Base-by-base conservation (phyloP, 2,329 filamentous ascomycete genomes). In the Helotiales sp. region DNA sequence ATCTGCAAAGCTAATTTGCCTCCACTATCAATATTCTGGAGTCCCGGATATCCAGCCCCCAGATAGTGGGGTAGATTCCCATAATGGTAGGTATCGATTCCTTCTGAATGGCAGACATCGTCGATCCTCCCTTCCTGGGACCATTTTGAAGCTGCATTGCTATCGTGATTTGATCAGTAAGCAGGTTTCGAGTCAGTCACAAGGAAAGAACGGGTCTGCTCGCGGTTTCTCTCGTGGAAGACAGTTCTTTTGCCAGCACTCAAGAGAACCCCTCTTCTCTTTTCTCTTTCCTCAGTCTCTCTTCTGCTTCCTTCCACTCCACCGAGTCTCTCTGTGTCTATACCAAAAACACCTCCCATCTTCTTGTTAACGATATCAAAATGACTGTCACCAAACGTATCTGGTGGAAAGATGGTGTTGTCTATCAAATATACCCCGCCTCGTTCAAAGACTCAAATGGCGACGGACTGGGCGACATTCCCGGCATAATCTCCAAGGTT, bases 381-480 rank as follows among this genome's bases (percentile, higher is more conserved):
- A 63, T 63, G 59, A 58, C 59, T 4, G 50, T 59, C 33, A 29
- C 54, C 15, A 17, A 57, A 34, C 49, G 57, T 24, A 53, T 54
- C 17, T 84, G 81, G 81, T 84, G 81, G 81, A 84, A 83, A 69
- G 78, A 84, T 64, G 76, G 74, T 49, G 75, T 80, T 3, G 75
- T 84, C 55, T 84, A 84, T 63, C 81, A 85, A 62, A 80, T 85
- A 61, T 85, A 83, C 70, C 82, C 82, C 3, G 79, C 81, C 1
- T 81, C 79, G 1, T 85, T 79, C 69, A 80, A 81, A 61, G 80
- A 83, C 67, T 79, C 78, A 63, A 82, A 85, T 58, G 77, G 78
- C 42, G 81, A 85, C 61, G 83, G 86, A 50, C 76, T 83, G 63
- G 84, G 85, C 10, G 82, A 87, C 60, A 73, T 89, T 22, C 78